Conservation (phyloP, 2,329 filamentous ascomycete species). For the Xylariaceae sp. region DNA sequence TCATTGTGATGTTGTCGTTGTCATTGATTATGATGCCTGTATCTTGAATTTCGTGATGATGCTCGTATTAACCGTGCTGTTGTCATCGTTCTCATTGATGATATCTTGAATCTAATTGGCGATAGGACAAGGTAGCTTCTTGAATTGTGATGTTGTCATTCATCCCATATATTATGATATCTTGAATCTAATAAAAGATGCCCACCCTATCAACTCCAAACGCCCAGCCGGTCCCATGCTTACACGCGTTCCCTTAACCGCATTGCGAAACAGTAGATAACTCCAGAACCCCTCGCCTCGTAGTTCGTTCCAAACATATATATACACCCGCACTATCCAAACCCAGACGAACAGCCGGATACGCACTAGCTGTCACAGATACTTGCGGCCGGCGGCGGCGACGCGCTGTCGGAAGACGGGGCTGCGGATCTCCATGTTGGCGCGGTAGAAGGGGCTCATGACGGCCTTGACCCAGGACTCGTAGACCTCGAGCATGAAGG, state of each 20-base stretch:
- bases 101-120: too few relatives aligned
- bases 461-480: constrained; percentile 95
- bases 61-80: neutral
- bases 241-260: neutral
- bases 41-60: neutral
- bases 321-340: neutral
- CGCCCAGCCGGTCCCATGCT: constrained; percentile 4
- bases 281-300: neutral
- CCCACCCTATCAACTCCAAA: constrained; percentile 18
- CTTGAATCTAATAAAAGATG: neutral
- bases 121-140: too few relatives aligned
- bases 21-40: constrained; percentile 5
- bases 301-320: neutral
- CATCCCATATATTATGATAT: constrained; percentile 9
- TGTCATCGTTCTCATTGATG: too few relatives aligned
- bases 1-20: too few relatives aligned
- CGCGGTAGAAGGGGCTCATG: constrained; percentile 93
- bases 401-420: constrained; percentile 81
- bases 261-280: neutral
- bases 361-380: constrained; percentile 62
- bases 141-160: too few relatives aligned
- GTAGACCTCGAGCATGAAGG: constrained; percentile 93
- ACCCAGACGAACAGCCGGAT: too few relatives aligned
- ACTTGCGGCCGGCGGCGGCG: constrained; percentile 85
- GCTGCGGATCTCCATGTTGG: constrained; percentile 80